phyloP scores from a whole-genome alignment of 805 yeast genomes.

The baker's yeast (Saccharomyces cerevisiae) region DNA sequence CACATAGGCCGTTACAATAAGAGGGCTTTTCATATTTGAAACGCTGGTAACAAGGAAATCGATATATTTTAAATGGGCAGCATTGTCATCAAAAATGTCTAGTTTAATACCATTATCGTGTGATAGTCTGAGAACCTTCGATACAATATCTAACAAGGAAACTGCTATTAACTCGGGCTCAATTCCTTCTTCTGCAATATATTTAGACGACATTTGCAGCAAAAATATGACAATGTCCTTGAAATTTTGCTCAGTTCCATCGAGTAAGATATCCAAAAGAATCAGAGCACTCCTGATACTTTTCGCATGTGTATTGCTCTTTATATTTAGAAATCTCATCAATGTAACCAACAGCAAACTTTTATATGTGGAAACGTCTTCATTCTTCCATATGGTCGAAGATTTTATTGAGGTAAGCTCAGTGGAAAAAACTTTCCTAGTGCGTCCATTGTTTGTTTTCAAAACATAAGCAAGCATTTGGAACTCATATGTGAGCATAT shows the following conservation, averaged over 20 bases:
- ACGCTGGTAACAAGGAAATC: conserved; percentile 45
- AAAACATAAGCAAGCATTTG: conserved; percentile 46
- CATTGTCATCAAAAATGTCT: conserved; percentile 26
- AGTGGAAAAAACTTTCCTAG: conserved; percentile 43
- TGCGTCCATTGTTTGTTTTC: conserved; percentile 34
- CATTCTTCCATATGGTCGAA: conserved; percentile 22
- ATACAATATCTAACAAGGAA: conserved; percentile 26
- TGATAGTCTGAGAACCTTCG: conserved; percentile 26
- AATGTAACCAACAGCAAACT: conserved; percentile 42
- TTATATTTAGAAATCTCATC: conserved; percentile 37
- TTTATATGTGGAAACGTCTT: conserved; percentile 52
- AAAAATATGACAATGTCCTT: conserved; percentile 36
- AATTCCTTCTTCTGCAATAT: conserved; percentile 14
- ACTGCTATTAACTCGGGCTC: conserved; percentile 29
- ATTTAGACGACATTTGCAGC: conserved; percentile 32
- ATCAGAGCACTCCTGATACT: conserved; percentile 39
- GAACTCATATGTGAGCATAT: conserved; percentile 54
- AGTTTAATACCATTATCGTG: conserved; percentile 26
- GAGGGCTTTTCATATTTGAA: conserved; percentile 35
- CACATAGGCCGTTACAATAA: conserved; percentile 30
- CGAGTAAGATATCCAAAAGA: conserved; percentile 39
- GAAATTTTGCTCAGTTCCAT: conserved; percentile 52
- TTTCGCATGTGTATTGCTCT: conserved; percentile 29
- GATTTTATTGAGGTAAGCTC: conserved; percentile 51
- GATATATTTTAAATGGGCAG: conserved; percentile 30